Evolutionary conservation across 1,139 yeast genomes (phyloP), one percentile per base, ranked within the genome.

Genomic region (Geotrichum restrictum): DNA sequence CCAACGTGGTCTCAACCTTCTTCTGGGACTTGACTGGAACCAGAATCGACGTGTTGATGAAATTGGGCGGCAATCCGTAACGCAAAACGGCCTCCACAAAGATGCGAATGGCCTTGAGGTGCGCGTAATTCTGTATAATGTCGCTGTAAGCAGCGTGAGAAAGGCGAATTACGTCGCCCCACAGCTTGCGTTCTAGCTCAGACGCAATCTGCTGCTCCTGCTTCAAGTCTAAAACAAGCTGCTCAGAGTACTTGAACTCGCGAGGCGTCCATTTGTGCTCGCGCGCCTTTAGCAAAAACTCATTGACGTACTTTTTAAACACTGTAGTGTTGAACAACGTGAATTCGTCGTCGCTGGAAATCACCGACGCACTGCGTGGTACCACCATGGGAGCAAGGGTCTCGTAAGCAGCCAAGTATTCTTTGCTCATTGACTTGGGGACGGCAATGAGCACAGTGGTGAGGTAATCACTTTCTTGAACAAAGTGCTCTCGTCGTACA

Each of bases 61-160:
- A 93, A 66, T 85, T 85, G 39, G 98, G 97, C 37, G 98, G 98
- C 58, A 93, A 79, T 1, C 99, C 99, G 69, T 93, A 93, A 69
- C 98, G 84, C 66, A 93, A 78, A 13, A 93, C 96, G 54, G 80
- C 73, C 64, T 81, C 86, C 27, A 81, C 85, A 64, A 75, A 81
- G 41, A 81, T 73, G 45, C 84, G 74, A 49, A 81, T 67, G 5
- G 80, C 78, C 71, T 89, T 89, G 61, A 93, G 80, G 70, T 93
- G 98, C 64, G 86, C 77, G 96, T 96, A 89, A 59, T 86, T 81
- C 60, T 87, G 77, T 58, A 87, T 76, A 52, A 89, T 81, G 64
- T 93, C 98, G 21, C 87, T 78, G 69, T 85, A 93, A 31, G 98
- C 95, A 33, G 96, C 83, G 63, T 83, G 83, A 1, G 95, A 82